These are phyloP conservation scores for Botrytis pseudocinerea DNA, from an alignment of 2,329 filamentous ascomycete genomes.

Conservation along the genomic window DNA sequence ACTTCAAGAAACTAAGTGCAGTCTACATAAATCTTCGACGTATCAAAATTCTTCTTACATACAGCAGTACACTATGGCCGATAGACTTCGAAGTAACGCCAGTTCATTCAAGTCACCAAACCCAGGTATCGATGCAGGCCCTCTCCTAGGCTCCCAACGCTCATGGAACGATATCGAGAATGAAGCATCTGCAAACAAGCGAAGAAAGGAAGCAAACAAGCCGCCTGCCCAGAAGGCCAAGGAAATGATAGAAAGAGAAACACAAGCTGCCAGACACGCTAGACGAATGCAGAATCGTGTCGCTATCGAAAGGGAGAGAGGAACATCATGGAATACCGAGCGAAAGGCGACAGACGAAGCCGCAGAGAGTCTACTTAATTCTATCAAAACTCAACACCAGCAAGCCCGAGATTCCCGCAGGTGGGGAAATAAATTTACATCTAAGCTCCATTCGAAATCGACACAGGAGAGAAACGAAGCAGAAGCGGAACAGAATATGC, in stretches of 20 bases:
- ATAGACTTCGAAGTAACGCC: background rate
- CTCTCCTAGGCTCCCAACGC: background rate
- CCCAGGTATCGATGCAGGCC: background rate
- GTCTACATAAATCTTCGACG: too few relatives aligned
- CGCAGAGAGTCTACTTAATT: background rate
- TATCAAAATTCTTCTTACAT: background rate
- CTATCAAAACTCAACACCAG: fast-evolving
- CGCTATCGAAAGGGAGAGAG: background rate
- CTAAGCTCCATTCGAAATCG: background rate
- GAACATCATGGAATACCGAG: background rate
- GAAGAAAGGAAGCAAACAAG: background rate
- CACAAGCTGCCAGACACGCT: background rate
- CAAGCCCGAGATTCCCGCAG: background rate
- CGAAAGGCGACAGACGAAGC: background rate
- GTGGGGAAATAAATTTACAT: background rate
- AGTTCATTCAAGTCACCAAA: too few relatives aligned
- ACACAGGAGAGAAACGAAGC: background rate
- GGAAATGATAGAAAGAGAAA: background rate
- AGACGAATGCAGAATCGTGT: background rate
- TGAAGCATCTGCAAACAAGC: fast-evolving
- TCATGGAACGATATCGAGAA: background rate
- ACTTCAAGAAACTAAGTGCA: background rate
- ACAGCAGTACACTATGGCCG: background rate
- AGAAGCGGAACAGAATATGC: background rate
- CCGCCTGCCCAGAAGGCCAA: background rate